These are phyloP conservation scores for Posidonia australis DNA, from an alignment of 106 monocot species.

Conservation along the genomic window DNA sequence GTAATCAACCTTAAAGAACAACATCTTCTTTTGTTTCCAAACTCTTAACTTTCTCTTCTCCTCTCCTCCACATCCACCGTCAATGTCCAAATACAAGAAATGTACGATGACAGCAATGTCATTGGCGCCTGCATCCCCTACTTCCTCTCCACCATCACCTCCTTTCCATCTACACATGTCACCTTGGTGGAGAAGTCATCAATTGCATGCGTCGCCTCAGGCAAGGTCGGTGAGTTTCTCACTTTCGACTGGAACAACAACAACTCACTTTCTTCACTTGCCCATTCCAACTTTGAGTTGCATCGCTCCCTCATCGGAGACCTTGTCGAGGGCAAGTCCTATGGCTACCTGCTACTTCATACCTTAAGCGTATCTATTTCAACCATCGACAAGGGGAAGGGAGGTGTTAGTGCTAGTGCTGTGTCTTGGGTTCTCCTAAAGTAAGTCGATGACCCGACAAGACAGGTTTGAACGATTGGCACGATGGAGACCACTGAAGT, in stretches of 20 bases:
- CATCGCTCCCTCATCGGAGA: constrained; percentile 39
- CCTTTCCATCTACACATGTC: constrained; percentile 7
- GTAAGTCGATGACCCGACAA: constrained; percentile 53
- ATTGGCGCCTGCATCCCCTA: constrained; percentile 80
- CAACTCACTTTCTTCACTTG: constrained; percentile 42
- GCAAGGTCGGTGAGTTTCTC: constrained; percentile 88
- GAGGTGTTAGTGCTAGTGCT: not conserved
- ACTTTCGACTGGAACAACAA: constrained; percentile 88
- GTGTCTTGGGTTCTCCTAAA: constrained; percentile 17
- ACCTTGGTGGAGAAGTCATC: constrained; percentile 69
- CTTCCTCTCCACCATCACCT: constrained; percentile 35
- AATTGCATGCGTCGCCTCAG: constrained; percentile 75
- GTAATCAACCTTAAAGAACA: too few relatives aligned
- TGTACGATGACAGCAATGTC: constrained; percentile 80
- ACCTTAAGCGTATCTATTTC: constrained; percentile 25
- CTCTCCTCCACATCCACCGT: too few relatives aligned
- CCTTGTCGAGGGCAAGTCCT: constrained; percentile 29
- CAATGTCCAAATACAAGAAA: too few relatives aligned
- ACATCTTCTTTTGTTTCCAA: too few relatives aligned
- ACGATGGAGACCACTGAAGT: constrained; percentile 49
- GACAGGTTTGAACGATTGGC: constrained; percentile 38
- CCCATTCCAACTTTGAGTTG: constrained; percentile 70
- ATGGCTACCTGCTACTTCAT: constrained; percentile 40
- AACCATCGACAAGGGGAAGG: not conserved
- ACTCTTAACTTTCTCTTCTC: too few relatives aligned